Base-by-base conservation (phyloP, 1,284 basidiomycete genomes). In the Coriolopsis trogii region DNA sequence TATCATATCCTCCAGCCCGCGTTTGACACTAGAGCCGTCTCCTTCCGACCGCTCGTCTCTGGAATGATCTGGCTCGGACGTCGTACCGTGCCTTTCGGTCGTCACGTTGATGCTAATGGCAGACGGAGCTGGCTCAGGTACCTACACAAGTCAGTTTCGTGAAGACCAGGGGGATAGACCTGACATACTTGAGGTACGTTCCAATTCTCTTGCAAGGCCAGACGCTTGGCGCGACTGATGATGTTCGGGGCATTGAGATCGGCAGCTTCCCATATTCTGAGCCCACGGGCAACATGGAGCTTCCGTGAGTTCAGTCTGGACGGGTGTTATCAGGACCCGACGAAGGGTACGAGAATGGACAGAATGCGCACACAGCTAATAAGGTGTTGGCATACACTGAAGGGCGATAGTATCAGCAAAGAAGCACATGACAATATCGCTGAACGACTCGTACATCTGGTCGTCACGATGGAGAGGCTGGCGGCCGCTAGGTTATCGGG, bases 361-460 rank as follows among this genome's bases (percentile, higher is more conserved):
- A 42, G n/a, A n/a, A n/a, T n/a, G n/a, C 47, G 16, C 42, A 49
- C 47, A 49, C 47, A 23, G 39, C 30, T 18, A 49, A 26, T 26
- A 49, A 18, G 3, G 39, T 30, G 41, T 36, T 49, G 18, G 40
- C 47, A 18, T 42, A 49, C 25, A 49, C 47, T 49, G 16, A n/a
- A 37, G n/a, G n/a, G n/a, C 6, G 39, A 16, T 30, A 25, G 16
- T n/a, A 20, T n/a, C 4, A n/a, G 31, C 20, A n/a, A 16, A 6
- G 13, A 4, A 18, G 20, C 25, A 9, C 6, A 16, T 3, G 4
- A 34, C 6, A 12, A 18, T 21, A 31, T 12, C 18, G 33, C 18
- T 4, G 9, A 15, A 6, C 18, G 20, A 24, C n/a, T 42, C 47
- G 40, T 26, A 42, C 47, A 18, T 29, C 40, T 34, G 8, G 23